Evolutionary conservation across 805 yeast genomes (phyloP), one percentile per base, ranked within the genome.

Genomic region (Blastobotrys parvus): DNA sequence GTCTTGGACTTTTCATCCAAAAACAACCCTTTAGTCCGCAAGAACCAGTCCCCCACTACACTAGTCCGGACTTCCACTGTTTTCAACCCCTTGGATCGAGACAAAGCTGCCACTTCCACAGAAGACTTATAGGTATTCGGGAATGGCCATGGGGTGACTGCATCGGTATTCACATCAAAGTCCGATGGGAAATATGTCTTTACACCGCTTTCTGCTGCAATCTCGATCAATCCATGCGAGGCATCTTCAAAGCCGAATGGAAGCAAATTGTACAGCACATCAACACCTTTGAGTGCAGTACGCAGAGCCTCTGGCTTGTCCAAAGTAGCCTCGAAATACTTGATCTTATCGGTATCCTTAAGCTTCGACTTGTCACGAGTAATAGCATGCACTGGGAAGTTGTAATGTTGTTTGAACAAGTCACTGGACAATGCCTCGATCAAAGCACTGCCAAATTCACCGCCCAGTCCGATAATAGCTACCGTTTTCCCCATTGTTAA

Each of bases 111-210:
- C 4, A 10, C 35, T 13, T 32, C 21, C n/a, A 18, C 17, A 4
- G 20, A 5, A 6, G 19, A 11, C 5, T 17, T 3, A 17, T 32
- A n/a, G 3, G 15, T 15, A 4, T 13, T 4, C 4, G 18, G 3
- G 4, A 5, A 32, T 6, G 35, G 6, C 6, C 38, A 13, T 21
- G 11, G 41, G 5, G 34, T 40, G 17, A 36, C 32, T 22, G 31
- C 22, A 31, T 43, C 39, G 35, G 45, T 38, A 42, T 75, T 77
- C 18, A 65, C 52, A 33, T 85, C 87, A 51, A 73, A 79, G 52
- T 77, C 82, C 2, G 80, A 71, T 25, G 82, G 81, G 49, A 77
- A 70, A 61, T 68, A 78, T 27, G 75, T 54, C 54, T 71, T 70
- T 39, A 77, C 75, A 13, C 50, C 49, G 48, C 71, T 69, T 40